These are phyloP conservation scores for Mycena floridula DNA, from an alignment of 768 basidiomycete species.

Conservation along the genomic window DNA sequence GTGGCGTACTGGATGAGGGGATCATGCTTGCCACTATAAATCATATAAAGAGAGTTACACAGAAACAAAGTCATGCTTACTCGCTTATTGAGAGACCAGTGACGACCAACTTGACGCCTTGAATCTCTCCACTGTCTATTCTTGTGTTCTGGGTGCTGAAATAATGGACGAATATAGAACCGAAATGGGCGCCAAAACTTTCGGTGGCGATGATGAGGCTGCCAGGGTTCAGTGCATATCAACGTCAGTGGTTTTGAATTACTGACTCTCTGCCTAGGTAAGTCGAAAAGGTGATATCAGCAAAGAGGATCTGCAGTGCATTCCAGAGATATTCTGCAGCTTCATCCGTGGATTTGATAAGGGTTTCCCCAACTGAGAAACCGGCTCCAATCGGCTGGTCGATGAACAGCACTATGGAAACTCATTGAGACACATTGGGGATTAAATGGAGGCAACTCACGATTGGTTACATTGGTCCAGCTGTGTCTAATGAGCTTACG, in stretches of 20 bases:
- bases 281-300: conserved; percentile 28
- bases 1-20: conserved; percentile 35
- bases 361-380: conserved; percentile 33
- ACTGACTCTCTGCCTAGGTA: conserved; percentile 31
- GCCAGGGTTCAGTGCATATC: not conserved
- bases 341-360: conserved; percentile 28
- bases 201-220: conserved; percentile 6
- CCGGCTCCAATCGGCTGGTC: conserved; percentile 42
- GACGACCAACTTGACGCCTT: not conserved
- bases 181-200: conserved; percentile 4
- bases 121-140: conserved; percentile 2
- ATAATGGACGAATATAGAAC: conserved; percentile 2
- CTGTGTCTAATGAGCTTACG: conserved; percentile 40
- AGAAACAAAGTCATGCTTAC: not conserved
- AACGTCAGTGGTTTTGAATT: not conserved
- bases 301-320: conserved; percentile 36
- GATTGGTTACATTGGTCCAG: conserved; percentile 41
- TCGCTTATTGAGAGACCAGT: conserved; percentile 2
- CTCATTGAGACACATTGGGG: conserved; percentile 12
- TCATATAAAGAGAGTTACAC: not conserved
- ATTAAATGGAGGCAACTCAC: conserved; percentile 18
- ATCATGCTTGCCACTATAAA: conserved; percentile 36
- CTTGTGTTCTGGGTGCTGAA: conserved; percentile 2
- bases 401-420: conserved; percentile 35
- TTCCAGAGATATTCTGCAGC: conserved; percentile 35